Evolutionary conservation across 202 grass and related monocot species (phyloP).

Genomic region (Panicum virgatum): DNA sequence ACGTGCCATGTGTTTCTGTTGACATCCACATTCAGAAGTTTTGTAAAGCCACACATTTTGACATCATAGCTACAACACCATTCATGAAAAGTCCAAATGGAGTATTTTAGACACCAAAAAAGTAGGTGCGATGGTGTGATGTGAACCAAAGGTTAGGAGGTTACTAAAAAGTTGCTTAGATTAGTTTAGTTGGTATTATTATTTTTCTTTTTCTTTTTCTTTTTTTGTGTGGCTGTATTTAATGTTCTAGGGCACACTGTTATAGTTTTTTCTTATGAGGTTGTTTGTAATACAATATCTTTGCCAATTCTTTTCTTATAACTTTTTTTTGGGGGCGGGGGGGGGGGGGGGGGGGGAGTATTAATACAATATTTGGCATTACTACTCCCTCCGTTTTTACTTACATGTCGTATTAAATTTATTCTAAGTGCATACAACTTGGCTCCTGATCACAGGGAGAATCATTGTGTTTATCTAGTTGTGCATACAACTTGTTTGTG

Average conservation of each 20-base stretch:
- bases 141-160: background rate
- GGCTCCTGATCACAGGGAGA: background rate
- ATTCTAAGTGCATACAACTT: no score
- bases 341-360: background rate
- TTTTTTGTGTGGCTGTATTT: background rate
- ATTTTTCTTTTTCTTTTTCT: background rate
- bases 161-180: background rate
- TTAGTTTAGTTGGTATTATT: background rate
- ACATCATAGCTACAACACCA: background rate
- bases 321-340: background rate
- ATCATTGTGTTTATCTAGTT: background rate
- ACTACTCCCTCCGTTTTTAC: no score
- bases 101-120: background rate
- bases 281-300: background rate
- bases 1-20: conserved; percentile 88
- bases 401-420: no score
- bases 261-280: background rate
- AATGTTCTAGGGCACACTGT: background rate
- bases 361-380: background rate
- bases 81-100: background rate
- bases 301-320: background rate
- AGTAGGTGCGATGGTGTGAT: background rate
- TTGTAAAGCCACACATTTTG: background rate
- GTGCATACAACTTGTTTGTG: background rate
- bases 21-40: background rate